Evolutionary conservation across 2,329 filamentous ascomycete genomes (phyloP).

Genomic region (Helotiales sp.): DNA sequence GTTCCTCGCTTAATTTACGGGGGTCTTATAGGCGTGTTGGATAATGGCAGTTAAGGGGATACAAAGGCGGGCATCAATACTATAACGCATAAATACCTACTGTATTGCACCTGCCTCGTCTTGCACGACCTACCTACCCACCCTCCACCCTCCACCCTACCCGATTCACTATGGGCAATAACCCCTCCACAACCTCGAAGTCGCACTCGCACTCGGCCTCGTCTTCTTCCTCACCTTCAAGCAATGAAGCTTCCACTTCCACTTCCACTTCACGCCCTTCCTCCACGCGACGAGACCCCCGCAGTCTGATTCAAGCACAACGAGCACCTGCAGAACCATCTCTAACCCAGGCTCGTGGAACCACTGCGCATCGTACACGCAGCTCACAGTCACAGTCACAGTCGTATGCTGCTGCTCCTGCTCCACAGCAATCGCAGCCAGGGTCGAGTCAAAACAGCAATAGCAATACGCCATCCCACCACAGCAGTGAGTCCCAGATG

Average conservation of each 20-base stretch:
- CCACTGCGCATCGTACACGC: slow-evolving; percentile 40
- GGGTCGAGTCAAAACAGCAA: slow-evolving; percentile 33
- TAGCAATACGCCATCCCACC: slow-evolving; percentile 25
- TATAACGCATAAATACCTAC: too few relatives aligned
- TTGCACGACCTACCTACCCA: neutral
- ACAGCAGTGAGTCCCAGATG: slow-evolving; percentile 34
- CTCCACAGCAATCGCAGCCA: slow-evolving; percentile 9
- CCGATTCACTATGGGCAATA: slow-evolving; percentile 50
- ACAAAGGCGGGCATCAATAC: neutral
- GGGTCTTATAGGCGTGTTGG: too few relatives aligned
- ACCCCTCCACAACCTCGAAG: slow-evolving; percentile 48
- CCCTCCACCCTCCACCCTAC: neutral
- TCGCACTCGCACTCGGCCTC: slow-evolving; percentile 40
- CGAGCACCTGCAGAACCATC: slow-evolving; percentile 66
- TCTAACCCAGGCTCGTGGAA: slow-evolving; percentile 58
- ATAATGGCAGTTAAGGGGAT: too few relatives aligned
- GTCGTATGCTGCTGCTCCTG: slow-evolving; percentile 23
- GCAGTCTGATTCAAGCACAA: slow-evolving; percentile 60
- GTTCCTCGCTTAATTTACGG: too few relatives aligned
- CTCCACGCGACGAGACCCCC: slow-evolving; percentile 47
- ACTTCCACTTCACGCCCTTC: slow-evolving; percentile 24
- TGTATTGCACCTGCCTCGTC: neutral
- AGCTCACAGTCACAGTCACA: slow-evolving; percentile 22
- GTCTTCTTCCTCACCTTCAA: slow-evolving; percentile 37
- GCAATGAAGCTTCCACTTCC: slow-evolving; percentile 35